Conservation (phyloP, 345 rosid genomes). For the Noccaea caerulescens region DNA sequence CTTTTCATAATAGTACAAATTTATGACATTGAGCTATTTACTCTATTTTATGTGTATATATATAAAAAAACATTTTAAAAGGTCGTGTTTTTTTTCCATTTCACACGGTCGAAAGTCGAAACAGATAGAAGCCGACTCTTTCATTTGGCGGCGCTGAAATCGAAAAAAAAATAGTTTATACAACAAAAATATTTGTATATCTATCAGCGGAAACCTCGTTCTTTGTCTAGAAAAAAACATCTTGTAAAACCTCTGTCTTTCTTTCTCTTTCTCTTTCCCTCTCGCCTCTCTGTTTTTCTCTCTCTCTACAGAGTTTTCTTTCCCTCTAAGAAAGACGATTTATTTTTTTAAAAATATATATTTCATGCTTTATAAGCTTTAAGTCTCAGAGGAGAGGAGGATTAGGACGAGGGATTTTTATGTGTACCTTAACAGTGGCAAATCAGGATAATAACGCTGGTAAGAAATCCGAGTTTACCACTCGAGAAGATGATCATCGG, state of each 20-base stretch:
- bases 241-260: conserved; percentile 26
- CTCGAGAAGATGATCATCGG: conserved; percentile 39
- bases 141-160: conserved; percentile 42
- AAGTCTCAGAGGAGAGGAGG: neutral
- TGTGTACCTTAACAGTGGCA: conserved; percentile 48
- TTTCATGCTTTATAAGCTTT: conserved; percentile 26
- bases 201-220: conserved; percentile 33
- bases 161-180: neutral
- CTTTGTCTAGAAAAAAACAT: conserved; percentile 26
- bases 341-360: neutral
- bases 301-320: conserved; percentile 45
- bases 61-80: neutral
- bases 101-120: conserved; percentile 33
- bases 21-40: neutral
- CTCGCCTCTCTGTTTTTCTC: conserved; percentile 14
- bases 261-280: conserved; percentile 9
- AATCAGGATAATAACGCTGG: conserved; percentile 42
- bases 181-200: conserved; percentile 31
- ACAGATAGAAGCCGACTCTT: conserved; percentile 32
- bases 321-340: conserved; percentile 36
- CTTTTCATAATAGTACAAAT: conserved; percentile 3
- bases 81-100: neutral
- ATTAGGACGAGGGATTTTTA: conserved; percentile 15
- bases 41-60: neutral
- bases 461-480: conserved; percentile 29